These are phyloP conservation scores for Teunomyces atbi DNA, from an alignment of 805 yeast species.

Conservation along the genomic window DNA sequence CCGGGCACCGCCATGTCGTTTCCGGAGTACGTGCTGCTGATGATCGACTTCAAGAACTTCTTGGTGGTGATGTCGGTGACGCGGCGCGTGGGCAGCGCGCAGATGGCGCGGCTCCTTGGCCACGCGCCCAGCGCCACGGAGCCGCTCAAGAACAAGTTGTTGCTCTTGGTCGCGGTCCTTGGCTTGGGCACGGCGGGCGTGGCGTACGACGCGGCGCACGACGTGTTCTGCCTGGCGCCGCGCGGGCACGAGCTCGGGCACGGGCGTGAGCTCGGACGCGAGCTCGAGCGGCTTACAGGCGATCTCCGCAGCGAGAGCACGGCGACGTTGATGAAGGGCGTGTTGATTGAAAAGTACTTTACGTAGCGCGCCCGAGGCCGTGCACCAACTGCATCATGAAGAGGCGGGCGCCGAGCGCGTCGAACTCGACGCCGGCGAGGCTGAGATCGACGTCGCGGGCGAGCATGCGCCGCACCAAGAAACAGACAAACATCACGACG, in stretches of 20 bases:
- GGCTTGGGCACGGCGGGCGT: slow-evolving; percentile 27
- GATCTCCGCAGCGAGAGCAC: slow-evolving; percentile 23
- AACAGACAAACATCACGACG: slow-evolving; percentile 38
- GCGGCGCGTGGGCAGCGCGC: slow-evolving; percentile 20
- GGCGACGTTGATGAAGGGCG: slow-evolving; percentile 26
- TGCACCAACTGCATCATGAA: slow-evolving; percentile 27
- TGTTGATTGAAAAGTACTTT: slow-evolving; percentile 24
- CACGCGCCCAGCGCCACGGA: slow-evolving; percentile 11
- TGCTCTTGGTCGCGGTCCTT: slow-evolving; percentile 24
- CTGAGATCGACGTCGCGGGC: slow-evolving; percentile 22
- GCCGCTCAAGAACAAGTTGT: slow-evolving; percentile 17
- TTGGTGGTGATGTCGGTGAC: slow-evolving; percentile 27
- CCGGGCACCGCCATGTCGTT: slow-evolving; percentile 10
- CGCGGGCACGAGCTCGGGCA: too few relatives aligned
- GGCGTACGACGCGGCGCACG: slow-evolving; percentile 24
- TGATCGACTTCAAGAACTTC: slow-evolving; percentile 32
- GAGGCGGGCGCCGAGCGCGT: slow-evolving; percentile 49
- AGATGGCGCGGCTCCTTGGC: slow-evolving; percentile 28
- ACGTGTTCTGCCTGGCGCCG: too few relatives aligned
- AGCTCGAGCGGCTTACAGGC: slow-evolving; percentile 13
- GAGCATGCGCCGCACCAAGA: slow-evolving; percentile 8
- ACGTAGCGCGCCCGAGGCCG: neutral
- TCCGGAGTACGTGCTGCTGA: slow-evolving; percentile 19
- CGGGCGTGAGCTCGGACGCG: too few relatives aligned
- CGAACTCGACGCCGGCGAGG: slow-evolving; percentile 39